Percentiles rank a stretch among this genome's conserved stretches.
phyloP scores from a whole-genome alignment of 305 asterid species.

The Fraxinus dipetala region DNA sequence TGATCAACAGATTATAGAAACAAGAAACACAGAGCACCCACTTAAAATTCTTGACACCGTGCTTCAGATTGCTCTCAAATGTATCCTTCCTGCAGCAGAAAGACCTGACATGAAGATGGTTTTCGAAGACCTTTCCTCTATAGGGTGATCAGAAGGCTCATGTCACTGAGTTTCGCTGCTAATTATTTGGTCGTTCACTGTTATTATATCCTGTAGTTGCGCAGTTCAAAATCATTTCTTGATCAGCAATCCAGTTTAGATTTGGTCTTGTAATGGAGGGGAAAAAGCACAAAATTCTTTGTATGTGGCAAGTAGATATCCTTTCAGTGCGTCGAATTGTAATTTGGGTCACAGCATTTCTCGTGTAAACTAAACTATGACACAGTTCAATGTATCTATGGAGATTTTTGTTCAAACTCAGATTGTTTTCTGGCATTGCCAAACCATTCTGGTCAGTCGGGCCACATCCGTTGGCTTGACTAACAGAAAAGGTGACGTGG shows the following conservation, averaged over 20 bases:
- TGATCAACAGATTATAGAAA: conserved; percentile 40
- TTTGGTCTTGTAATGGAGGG: background rate
- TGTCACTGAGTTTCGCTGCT: conserved; percentile 17
- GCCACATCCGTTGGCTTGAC: background rate
- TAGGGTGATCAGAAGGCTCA: conserved; percentile 19
- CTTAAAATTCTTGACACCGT: conserved; percentile 37
- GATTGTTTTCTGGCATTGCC: background rate
- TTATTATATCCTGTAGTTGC: background rate
- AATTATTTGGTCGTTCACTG: conserved; percentile 11
- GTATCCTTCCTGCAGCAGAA: conserved; percentile 71
- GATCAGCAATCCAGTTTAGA: background rate
- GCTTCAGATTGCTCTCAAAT: conserved; percentile 62
- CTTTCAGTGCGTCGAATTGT: background rate
- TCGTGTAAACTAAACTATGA: background rate
- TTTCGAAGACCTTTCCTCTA: conserved; percentile 53
- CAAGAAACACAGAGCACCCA: conserved; percentile 18
- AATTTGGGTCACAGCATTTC: background rate
- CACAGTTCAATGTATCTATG: background rate
- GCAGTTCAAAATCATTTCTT: conserved; percentile 8
- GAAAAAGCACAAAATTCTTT: background rate
- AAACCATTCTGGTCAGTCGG: background rate
- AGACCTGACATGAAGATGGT: conserved; percentile 70
- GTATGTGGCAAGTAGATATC: background rate
- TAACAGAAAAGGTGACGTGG: background rate
- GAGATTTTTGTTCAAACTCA: background rate